Evolutionary conservation across 495 filamentous ascomycete genomes (phyloP), one percentile per base, ranked within the genome.

Genomic region (Annulohypoxylon maeteangense): DNA sequence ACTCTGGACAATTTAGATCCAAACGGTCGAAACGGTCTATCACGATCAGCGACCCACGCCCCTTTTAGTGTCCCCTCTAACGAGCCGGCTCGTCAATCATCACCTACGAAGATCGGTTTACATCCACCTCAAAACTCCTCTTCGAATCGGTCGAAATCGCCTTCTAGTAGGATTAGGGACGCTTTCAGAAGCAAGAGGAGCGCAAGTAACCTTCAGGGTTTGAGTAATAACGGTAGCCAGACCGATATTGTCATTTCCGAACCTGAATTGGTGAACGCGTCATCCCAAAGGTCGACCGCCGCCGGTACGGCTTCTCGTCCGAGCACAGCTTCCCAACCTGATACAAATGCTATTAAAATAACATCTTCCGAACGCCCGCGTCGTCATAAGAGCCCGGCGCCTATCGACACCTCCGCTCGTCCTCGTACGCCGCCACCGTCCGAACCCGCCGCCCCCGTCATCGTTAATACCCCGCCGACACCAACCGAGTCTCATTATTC

Each of bases 391-490:
- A 79, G 66, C 53, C 74, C 73, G 16, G 31, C 68, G 20, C 65
- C 68, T 44, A 64, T 82, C 40, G 77, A 79, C 31, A 81, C 77
- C n/a, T 64, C 80, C 8, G 57, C 23, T 22, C 78, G 76, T 12
- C 83, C 84, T n/a, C 75, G 59, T 32, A 85, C 84, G 8, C 83
- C 85, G 18, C 82, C 84, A 22, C 59, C 68, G 11, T 67, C 68
- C 51, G 83, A 84, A 12, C 62, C 75, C 5, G 36, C 60, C 18
- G 77, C 81, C n/a, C 86, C 85, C 0, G 67, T 83, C 14, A 87
- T 88, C 64, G 84, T 88, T 50, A 88, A 87, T 58, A 87, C 86
- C 0, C 86, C 86, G 12, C 86, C 86, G 14, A 88, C 85, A 14
- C 86, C 86, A 34, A 86, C 82, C 47, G 82, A 86, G 6, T 70